Percentiles rank a stretch among this genome's conserved stretches.
Conservation (phyloP, 768 basidiomycete genomes). For the Cystobasidium onofrii region DNA sequence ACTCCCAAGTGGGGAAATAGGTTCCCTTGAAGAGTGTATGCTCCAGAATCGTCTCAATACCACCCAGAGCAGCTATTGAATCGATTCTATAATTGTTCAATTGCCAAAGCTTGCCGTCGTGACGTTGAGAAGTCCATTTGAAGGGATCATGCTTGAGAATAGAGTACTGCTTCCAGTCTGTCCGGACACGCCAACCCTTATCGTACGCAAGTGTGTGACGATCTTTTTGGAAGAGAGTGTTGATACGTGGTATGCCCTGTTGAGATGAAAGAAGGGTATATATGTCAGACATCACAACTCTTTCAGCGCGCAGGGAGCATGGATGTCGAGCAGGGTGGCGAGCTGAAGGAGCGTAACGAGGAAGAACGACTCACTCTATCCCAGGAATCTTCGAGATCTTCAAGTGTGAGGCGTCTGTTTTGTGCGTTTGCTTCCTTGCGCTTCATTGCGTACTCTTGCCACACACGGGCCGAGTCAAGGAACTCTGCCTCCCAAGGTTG, state of each 20-base stretch:
- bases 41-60: constrained; percentile 92
- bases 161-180: constrained; percentile 99
- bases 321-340: no score
- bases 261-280: no score
- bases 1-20: constrained; percentile 34
- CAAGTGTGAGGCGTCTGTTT: constrained; percentile 88
- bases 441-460: constrained; percentile 99
- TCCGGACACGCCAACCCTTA: constrained; percentile 96
- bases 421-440: constrained; percentile 98
- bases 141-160: constrained; percentile 86
- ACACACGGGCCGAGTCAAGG: constrained; percentile 93
- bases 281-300: no score
- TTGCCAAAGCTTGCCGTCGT: constrained; percentile 42
- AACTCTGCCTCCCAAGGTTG: constrained; percentile 63
- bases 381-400: constrained; percentile 98
- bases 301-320: not conserved
- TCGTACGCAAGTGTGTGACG: constrained; percentile 74
- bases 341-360: no score
- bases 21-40: constrained; percentile 97
- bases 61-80: constrained; percentile 68
- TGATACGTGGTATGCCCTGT: constrained; percentile 86
- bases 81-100: constrained; percentile 98
- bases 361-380: constrained; percentile 61
- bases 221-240: constrained; percentile 77
- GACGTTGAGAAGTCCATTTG: constrained; percentile 98